phyloP scores from a whole-genome alignment of 176 grass and related monocot genomes.

The Thinopyrum elongatum region DNA sequence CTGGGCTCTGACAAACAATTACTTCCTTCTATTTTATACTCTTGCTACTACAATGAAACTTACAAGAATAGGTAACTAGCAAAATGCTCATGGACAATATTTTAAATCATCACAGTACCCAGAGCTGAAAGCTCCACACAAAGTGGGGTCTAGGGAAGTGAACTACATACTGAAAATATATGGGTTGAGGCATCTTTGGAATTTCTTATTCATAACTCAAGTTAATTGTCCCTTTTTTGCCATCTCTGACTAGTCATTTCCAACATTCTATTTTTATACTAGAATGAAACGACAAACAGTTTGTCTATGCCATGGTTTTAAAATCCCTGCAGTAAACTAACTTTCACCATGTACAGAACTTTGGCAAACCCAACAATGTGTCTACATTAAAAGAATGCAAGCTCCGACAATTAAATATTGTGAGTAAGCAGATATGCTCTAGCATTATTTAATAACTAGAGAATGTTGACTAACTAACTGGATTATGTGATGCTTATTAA shows the following conservation, averaged over 20 bases:
- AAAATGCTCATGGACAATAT: background rate
- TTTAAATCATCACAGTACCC: background rate
- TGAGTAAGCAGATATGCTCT: constrained; percentile 7
- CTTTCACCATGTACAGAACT: background rate
- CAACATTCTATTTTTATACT: background rate
- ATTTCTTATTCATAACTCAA: background rate
- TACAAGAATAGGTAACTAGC: background rate
- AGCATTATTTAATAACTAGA: constrained; percentile 9
- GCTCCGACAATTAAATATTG: background rate
- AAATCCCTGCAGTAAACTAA: constrained; percentile 7
- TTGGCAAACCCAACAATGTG: constrained; percentile 18
- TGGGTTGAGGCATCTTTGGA: background rate
- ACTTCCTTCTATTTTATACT: background rate
- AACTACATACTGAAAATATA: background rate
- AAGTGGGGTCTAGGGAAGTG: background rate
- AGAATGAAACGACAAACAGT: background rate
- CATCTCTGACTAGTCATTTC: background rate
- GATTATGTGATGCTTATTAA: background rate
- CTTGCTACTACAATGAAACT: background rate
- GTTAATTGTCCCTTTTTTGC: background rate
- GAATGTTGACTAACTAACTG: background rate
- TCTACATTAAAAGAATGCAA: background rate
- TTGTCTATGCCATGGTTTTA: background rate
- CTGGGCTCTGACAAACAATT: background rate
- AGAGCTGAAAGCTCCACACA: background rate